Evolutionary conservation across 202 grass and related monocot species (phyloP).

Genomic region (Thinopyrum obtusiflorum): DNA sequence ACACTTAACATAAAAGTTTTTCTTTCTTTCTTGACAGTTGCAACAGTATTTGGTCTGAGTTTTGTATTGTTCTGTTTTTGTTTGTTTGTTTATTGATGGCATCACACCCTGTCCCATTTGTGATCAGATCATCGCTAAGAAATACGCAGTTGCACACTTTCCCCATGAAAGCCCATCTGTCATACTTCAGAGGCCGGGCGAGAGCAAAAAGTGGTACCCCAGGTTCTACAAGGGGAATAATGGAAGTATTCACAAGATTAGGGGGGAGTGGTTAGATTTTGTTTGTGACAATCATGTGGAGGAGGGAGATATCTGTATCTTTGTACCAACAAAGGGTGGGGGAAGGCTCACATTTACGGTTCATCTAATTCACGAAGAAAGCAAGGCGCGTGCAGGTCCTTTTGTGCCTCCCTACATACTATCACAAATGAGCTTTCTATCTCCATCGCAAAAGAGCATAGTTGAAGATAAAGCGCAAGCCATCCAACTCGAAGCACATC

Average conservation of each 20-base stretch:
- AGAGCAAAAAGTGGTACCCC: conserved; percentile 35
- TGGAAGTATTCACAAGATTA: neutral
- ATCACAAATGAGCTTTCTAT: neutral
- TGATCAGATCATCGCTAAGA: conserved; percentile 28
- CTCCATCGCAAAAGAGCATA: conserved; percentile 32
- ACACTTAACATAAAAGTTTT: neutral
- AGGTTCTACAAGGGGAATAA: conserved; percentile 5
- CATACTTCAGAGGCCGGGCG: conserved; percentile 29
- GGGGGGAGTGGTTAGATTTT: conserved; percentile 45
- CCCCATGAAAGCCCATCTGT: conserved; percentile 15
- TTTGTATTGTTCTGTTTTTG: neutral
- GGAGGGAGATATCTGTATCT: conserved; percentile 29
- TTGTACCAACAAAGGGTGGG: neutral
- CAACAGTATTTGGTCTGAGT: neutral
- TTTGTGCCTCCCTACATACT: conserved; percentile 17
- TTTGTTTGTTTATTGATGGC: neutral
- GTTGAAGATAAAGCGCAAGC: conserved; percentile 31
- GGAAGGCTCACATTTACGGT: neutral
- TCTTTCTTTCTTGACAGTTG: neutral
- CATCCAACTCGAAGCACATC: conserved; percentile 9
- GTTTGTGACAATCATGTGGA: conserved; percentile 46
- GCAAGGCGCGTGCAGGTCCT: neutral
- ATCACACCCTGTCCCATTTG: conserved; percentile 10
- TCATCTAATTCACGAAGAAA: neutral
- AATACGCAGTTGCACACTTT: conserved; percentile 39